A percentile compares a stretch with the other conserved stretches of the same genome.
phyloP scores from a whole-genome alignment of 73 alveolate species.

The Diophrys sp. region DNA sequence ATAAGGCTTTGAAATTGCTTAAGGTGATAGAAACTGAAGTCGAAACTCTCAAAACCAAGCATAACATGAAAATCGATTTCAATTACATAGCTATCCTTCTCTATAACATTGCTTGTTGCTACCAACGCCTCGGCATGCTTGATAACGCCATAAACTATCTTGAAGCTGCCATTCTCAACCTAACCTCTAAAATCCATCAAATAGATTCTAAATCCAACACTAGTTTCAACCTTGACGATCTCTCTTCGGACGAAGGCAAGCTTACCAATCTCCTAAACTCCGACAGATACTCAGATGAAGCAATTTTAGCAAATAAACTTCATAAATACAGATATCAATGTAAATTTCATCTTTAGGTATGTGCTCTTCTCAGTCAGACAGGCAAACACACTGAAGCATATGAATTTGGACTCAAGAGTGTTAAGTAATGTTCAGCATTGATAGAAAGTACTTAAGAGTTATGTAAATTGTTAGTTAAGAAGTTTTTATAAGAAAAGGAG shows the following conservation, averaged over 20 bases:
- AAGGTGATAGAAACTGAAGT: neutral
- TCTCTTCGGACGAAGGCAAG: neutral
- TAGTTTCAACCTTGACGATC: neutral
- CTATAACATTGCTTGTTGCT: conserved; percentile 34
- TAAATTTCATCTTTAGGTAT: conserved; percentile 42
- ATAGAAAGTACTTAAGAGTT: conserved; percentile 23
- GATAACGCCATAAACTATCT: conserved; percentile 26
- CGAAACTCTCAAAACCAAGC: neutral
- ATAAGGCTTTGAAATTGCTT: neutral
- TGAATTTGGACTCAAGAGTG: conserved; percentile 26
- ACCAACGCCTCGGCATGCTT: conserved; percentile 30
- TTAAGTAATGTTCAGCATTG: conserved; percentile 14
- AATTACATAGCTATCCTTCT: conserved; percentile 22
- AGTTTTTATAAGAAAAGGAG: conserved; percentile 8
- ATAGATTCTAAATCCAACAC: conserved; percentile 9
- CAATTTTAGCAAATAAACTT: conserved; percentile 13
- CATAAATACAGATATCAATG: conserved; percentile 49
- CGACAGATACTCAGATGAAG: neutral
- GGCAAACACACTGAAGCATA: conserved; percentile 30
- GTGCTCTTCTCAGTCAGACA: conserved; percentile 43
- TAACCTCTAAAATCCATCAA: neutral
- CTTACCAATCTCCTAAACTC: too few species aligned
- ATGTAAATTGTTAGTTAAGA: conserved; percentile 14
- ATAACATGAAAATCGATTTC: conserved; percentile 10
- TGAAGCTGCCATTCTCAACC: conserved; percentile 26